phyloP scores from a whole-genome alignment of 345 rosid genomes.

The Sisymbrium altissimum region DNA sequence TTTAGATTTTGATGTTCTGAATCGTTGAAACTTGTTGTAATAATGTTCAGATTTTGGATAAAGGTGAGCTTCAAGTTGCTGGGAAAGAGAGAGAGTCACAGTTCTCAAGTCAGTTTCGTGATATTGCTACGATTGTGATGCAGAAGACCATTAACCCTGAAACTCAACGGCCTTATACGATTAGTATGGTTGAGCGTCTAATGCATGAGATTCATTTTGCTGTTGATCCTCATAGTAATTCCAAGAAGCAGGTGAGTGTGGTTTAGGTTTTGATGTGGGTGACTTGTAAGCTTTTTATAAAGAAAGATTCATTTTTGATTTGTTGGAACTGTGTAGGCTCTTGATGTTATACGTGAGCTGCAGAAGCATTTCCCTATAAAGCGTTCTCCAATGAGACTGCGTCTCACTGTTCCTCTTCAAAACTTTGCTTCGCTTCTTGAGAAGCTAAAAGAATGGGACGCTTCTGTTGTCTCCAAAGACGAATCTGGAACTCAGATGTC shows the following conservation, averaged over 20 bases:
- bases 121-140: slow-evolving; percentile 92
- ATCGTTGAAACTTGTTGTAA: background rate
- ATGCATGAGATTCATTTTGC: slow-evolving; percentile 97
- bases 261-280: background rate
- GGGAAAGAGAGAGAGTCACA: slow-evolving; percentile 97
- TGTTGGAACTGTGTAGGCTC: slow-evolving; percentile 48
- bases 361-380: slow-evolving; percentile 91
- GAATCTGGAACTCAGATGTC: slow-evolving; percentile 63
- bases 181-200: slow-evolving; percentile 85
- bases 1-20: background rate
- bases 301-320: background rate
- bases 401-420: slow-evolving; percentile 50
- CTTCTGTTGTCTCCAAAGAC: slow-evolving; percentile 68
- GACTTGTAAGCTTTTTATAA: background rate
- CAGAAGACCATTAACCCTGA: slow-evolving; percentile 95
- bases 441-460: slow-evolving; percentile 62
- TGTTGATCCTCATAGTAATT: slow-evolving; percentile 78
- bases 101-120: slow-evolving; percentile 87
- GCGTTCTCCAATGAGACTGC: slow-evolving; percentile 88
- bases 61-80: slow-evolving; percentile 98
- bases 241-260: slow-evolving; percentile 81
- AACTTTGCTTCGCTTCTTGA: slow-evolving; percentile 50
- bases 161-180: slow-evolving; percentile 89
- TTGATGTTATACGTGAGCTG: slow-evolving; percentile 90
- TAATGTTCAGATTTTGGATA: slow-evolving; percentile 67